A percentile compares a stretch with the other conserved stretches of the same genome.
Evolutionary conservation across 2,329 filamentous ascomycete genomes (phyloP).

Genomic region (Xylaria multiplex): DNA sequence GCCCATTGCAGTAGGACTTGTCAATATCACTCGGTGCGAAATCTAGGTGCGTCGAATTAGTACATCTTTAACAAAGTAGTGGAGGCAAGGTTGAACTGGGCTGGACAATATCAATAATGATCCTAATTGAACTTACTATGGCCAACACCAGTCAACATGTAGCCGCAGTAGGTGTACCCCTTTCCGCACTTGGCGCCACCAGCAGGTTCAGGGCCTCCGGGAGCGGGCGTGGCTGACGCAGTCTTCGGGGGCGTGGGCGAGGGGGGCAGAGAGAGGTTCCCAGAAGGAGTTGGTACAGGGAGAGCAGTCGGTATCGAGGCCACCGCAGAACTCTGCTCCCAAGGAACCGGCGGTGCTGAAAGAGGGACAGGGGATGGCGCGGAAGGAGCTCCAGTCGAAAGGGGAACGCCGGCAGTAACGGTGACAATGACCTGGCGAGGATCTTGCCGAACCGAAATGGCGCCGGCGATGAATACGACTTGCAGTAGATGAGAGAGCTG

Average conservation of each 20-base stretch:
- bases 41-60: constrained; percentile 37
- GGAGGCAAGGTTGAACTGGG: not conserved
- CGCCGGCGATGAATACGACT: constrained; percentile 33
- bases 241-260: constrained; percentile 12
- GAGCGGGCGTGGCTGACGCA: constrained; percentile 16
- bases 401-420: constrained; percentile 22
- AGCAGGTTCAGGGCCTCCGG: constrained; percentile 26
- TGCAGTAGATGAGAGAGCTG: constrained; percentile 34
- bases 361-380: constrained; percentile 27
- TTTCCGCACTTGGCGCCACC: constrained; percentile 46
- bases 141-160: constrained; percentile 43
- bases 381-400: not conserved
- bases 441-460: constrained; percentile 31
- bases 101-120: not conserved
- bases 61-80: not conserved
- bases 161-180: constrained; percentile 50
- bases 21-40: constrained; percentile 43
- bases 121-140: constrained; percentile 43
- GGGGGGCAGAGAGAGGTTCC: constrained; percentile 17
- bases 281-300: constrained; percentile 12
- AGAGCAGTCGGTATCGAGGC: not conserved
- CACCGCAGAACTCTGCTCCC: constrained; percentile 20
- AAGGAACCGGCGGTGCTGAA: constrained; percentile 28
- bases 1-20: constrained; percentile 46
- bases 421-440: constrained; percentile 34